Evolutionary conservation across 768 basidiomycete species (phyloP).

Genomic region (Tremella yokohamensis): DNA sequence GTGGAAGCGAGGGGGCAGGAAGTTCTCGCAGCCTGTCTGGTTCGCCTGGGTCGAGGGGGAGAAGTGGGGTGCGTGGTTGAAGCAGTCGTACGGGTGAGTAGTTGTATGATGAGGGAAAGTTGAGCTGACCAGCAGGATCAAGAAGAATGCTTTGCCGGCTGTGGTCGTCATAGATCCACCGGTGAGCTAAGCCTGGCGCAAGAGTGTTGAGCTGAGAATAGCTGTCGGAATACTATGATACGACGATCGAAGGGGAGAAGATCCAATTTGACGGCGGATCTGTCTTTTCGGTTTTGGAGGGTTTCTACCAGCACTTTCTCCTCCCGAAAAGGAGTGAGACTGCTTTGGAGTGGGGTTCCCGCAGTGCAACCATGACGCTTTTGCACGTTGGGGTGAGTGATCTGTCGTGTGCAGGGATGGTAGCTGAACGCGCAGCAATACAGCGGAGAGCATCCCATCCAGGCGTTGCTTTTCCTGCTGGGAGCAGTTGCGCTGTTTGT

Average conservation of each 20-base stretch:
- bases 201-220: conserved; percentile 41
- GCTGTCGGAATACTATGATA: conserved; percentile 73
- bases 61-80: conserved; percentile 83
- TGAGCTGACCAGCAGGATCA: conserved; percentile 34
- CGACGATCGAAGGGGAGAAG: conserved; percentile 58
- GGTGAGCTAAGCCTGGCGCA: conserved; percentile 56
- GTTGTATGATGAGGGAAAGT: background rate
- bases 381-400: conserved; percentile 35
- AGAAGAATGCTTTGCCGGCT: conserved; percentile 44
- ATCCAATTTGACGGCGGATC: conserved; percentile 61
- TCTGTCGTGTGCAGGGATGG: background rate
- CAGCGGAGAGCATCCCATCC: conserved; percentile 33
- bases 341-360: conserved; percentile 47
- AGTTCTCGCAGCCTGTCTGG: conserved; percentile 57
- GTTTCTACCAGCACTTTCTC: conserved; percentile 55
- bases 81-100: conserved; percentile 74
- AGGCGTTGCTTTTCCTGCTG: conserved; percentile 30
- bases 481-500: conserved; percentile 31
- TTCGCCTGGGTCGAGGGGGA: conserved; percentile 87
- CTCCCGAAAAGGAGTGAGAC: conserved; percentile 42
- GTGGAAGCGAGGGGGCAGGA: conserved; percentile 59
- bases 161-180: conserved; percentile 78
- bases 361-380: conserved; percentile 40
- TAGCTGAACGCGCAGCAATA: conserved; percentile 25
- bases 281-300: conserved; percentile 69